These are phyloP conservation scores for Pyrenochaeta sp. DNA, from an alignment of 2,329 filamentous ascomycete genomes.

Conservation along the genomic window DNA sequence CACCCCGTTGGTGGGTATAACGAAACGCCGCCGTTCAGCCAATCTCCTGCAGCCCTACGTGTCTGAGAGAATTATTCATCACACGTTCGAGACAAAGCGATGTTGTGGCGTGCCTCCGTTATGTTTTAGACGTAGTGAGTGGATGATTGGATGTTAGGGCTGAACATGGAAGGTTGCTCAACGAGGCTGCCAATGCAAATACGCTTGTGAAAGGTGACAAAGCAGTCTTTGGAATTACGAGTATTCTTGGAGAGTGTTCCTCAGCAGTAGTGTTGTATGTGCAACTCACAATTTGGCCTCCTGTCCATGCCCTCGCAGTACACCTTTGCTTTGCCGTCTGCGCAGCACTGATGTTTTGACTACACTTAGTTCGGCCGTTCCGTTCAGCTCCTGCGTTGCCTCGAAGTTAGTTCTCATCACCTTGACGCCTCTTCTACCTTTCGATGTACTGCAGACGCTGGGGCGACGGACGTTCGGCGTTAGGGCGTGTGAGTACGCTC, in stretches of 20 bases:
- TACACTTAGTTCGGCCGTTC: neutral
- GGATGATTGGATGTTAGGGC: slow-evolving; percentile 8
- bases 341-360: neutral
- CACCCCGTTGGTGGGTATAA: neutral
- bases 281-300: neutral
- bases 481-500: neutral
- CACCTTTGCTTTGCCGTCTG: neutral
- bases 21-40: slow-evolving; percentile 8
- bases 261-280: slow-evolving; percentile 8
- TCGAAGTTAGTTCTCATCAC: neutral
- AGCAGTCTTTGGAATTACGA: slow-evolving; percentile 6
- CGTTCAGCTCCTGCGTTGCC: neutral
- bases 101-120: slow-evolving; percentile 3
- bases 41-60: slow-evolving; percentile 1
- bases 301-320: neutral
- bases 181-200: slow-evolving; percentile 13
- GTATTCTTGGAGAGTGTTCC: slow-evolving; percentile 1
- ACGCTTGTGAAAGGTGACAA: slow-evolving; percentile 9
- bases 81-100: neutral
- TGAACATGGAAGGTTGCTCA: slow-evolving; percentile 17
- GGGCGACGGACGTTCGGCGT: neutral
- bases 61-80: slow-evolving; percentile 21
- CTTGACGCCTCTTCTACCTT: neutral
- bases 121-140: slow-evolving; percentile 2
- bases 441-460: neutral